These are phyloP conservation scores for Chlamydomonas applanata DNA, from an alignment of 139 green algal species.

Conservation along the genomic window DNA sequence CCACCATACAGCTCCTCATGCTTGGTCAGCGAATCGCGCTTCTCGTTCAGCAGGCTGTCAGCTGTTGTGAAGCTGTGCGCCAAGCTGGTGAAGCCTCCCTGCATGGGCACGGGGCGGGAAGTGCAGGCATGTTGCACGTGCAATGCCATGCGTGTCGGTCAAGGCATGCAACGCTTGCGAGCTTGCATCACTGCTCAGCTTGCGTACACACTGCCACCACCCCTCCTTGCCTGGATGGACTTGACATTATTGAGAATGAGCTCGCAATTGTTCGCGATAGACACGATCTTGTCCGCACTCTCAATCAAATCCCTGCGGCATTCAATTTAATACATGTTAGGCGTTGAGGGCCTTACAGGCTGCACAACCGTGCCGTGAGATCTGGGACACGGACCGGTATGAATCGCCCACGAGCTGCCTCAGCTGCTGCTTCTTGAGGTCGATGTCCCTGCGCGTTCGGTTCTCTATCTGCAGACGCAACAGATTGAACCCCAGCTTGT, in stretches of 20 bases:
- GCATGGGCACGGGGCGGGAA: neutral
- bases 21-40: slow-evolving; percentile 45
- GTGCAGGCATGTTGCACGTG: neutral
- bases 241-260: slow-evolving; percentile 58
- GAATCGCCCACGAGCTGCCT: slow-evolving; percentile 91
- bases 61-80: slow-evolving; percentile 44
- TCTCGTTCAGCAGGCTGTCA: slow-evolving; percentile 38
- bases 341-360: neutral
- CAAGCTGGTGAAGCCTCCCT: slow-evolving; percentile 43
- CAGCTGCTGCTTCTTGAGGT: slow-evolving; percentile 92
- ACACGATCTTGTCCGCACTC: slow-evolving; percentile 86
- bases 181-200: neutral
- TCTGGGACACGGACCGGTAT: slow-evolving; percentile 62
- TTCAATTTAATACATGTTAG: neutral
- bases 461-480: slow-evolving; percentile 24
- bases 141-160: no score
- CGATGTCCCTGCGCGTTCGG: slow-evolving; percentile 73
- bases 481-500: no score
- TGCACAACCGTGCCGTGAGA: neutral
- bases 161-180: neutral
- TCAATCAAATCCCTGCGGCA: slow-evolving; percentile 86
- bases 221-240: slow-evolving; percentile 50
- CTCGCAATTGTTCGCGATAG: slow-evolving; percentile 68
- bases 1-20: slow-evolving; percentile 67
- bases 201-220: neutral